These are phyloP conservation scores for Akanthomyces uredinophilus DNA, from an alignment of 2,329 filamentous ascomycete species.

Conservation along the genomic window DNA sequence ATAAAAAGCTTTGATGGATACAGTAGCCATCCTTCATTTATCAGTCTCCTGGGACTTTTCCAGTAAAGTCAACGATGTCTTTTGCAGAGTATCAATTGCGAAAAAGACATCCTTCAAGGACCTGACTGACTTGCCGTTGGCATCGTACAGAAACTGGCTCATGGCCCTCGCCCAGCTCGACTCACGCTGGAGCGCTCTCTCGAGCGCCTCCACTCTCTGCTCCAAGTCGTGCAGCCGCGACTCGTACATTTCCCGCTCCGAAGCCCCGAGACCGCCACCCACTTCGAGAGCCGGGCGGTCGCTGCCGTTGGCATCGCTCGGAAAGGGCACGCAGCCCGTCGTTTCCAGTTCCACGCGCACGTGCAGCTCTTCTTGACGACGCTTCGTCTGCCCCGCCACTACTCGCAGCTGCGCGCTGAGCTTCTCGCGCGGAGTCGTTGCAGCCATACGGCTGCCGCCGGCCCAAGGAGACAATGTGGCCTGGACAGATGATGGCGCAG, in stretches of 20 bases:
- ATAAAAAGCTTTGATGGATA: not conserved
- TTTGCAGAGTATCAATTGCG: not conserved
- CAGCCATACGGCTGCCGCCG: not conserved
- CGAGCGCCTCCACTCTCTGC: not conserved
- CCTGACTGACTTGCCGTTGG: conserved; percentile 2
- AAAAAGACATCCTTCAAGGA: not conserved
- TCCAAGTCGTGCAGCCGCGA: not conserved
- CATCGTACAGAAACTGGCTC: conserved; percentile 2
- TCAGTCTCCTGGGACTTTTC: not conserved
- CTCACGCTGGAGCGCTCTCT: not conserved
- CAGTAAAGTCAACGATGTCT: not conserved
- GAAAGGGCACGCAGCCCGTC: not conserved
- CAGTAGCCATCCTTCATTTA: not conserved
- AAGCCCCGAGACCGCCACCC: not conserved
- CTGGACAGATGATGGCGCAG: not conserved
- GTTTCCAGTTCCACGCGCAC: not conserved
- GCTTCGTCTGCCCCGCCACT: not conserved
- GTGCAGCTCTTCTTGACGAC: not conserved
- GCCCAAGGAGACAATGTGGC: not conserved
- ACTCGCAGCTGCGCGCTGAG: not conserved
- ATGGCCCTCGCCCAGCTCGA: conserved; percentile 1
- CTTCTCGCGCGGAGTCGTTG: not conserved
- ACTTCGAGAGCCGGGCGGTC: not conserved
- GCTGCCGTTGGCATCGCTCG: too few relatives aligned
- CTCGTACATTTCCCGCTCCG: not conserved